These are phyloP conservation scores for Leptosphaerulina australis DNA, from an alignment of 2,329 filamentous ascomycete genomes.

Conservation along the genomic window DNA sequence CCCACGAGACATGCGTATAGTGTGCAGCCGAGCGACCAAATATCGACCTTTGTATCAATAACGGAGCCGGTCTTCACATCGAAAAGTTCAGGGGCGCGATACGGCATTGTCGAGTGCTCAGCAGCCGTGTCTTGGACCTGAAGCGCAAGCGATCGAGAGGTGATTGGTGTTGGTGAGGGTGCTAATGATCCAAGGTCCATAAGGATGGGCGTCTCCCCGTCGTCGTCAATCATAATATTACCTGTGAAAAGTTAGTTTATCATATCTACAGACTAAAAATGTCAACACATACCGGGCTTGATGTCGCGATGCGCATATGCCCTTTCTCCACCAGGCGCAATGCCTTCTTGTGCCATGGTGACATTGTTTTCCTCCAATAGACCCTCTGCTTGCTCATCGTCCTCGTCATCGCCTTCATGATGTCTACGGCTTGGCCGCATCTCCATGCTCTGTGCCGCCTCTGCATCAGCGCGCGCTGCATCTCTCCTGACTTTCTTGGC, in stretches of 20 bases:
- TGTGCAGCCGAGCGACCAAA: constrained; percentile 98
- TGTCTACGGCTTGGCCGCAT: constrained; percentile 50
- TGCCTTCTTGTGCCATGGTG: constrained; percentile 68
- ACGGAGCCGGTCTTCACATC: constrained; percentile 92
- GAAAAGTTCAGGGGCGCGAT: constrained; percentile 95
- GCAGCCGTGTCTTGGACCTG: constrained; percentile 93
- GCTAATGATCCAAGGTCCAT: constrained; percentile 97
- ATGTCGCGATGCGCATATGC: constrained; percentile 96
- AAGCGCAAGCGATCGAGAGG: constrained; percentile 85
- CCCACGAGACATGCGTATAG: constrained; percentile 95
- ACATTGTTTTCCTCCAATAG: constrained; percentile 83
- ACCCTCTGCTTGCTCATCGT: constrained; percentile 78
- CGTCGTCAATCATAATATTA: constrained; percentile 98
- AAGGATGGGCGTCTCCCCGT: constrained; percentile 84
- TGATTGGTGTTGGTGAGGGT: constrained; percentile 85
- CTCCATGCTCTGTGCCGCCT: constrained; percentile 53
- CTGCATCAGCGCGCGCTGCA: constrained; percentile 60
- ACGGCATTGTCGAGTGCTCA: constrained; percentile 98
- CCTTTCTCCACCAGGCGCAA: constrained; percentile 70
- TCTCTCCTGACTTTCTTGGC: constrained; percentile 62
- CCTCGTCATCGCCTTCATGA: constrained; percentile 62
- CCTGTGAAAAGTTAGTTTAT: constrained; percentile 53
- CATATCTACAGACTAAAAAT: not conserved
- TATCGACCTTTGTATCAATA: constrained; percentile 95
- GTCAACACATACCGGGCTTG: constrained; percentile 74